Conservation (phyloP, 2,329 filamentous ascomycete species). For the Diaporthe helianthi region DNA sequence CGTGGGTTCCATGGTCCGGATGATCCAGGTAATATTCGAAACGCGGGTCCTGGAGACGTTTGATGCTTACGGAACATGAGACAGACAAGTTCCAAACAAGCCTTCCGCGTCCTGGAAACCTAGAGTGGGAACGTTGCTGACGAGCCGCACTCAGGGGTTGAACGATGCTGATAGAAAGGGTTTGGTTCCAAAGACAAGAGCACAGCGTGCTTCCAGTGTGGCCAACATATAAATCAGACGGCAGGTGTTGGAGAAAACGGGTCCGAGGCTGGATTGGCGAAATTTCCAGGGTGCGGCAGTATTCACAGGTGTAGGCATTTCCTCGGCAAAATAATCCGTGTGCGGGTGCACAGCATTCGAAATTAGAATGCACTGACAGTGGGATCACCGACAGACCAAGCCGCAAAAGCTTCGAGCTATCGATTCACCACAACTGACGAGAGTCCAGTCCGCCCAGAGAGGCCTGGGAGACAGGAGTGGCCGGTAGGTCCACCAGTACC, state of each 20-base stretch:
- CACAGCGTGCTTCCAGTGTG: conserved; percentile 1
- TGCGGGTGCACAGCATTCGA: conserved; percentile 34
- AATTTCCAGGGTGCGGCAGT: fast-evolving
- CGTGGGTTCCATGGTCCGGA: conserved; percentile 27
- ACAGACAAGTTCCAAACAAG: background rate
- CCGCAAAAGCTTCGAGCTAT: background rate
- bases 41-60: too few species aligned
- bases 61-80: too few species aligned
- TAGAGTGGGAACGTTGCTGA: background rate
- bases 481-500: background rate
- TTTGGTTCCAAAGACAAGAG: background rate
- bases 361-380: conserved; percentile 19
- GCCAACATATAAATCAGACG: background rate
- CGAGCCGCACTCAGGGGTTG: background rate
- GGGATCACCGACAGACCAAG: conserved; percentile 1
- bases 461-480: background rate
- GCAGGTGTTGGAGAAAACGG: too few species aligned
- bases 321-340: background rate
- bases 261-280: background rate
- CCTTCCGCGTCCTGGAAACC: background rate
- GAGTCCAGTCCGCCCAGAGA: background rate
- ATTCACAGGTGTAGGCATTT: background rate
- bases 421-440: background rate
- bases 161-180: background rate
- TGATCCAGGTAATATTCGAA: conserved; percentile 18